Conservation (phyloP, 805 yeast species). For the Saccharomycopsis sp. region DNA sequence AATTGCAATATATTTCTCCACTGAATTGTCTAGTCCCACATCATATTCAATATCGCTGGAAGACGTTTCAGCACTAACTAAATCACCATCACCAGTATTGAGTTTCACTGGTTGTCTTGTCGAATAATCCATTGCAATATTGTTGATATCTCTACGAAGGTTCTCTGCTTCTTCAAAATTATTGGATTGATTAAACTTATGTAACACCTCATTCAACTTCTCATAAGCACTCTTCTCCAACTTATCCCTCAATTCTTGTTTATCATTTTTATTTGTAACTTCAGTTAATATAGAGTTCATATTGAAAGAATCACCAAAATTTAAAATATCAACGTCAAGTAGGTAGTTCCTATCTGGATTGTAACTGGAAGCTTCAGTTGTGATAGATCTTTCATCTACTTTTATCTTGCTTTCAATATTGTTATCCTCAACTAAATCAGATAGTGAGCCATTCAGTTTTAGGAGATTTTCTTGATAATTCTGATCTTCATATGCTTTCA, state of each 20-base stretch:
- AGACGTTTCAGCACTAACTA: background rate
- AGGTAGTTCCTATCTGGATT: constrained; percentile 3
- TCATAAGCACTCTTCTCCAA: constrained; percentile 8
- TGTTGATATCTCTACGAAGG: constrained; percentile 6
- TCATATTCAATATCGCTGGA: background rate
- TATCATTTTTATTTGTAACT: background rate
- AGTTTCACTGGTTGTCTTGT: background rate
- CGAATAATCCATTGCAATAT: background rate
- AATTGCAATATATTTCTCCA: background rate
- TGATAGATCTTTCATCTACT: background rate
- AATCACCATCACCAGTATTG: too few species aligned
- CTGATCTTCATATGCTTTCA: background rate
- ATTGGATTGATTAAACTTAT: background rate
- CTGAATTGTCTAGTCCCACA: background rate
- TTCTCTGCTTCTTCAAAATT: constrained; percentile 1
- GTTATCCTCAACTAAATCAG: background rate
- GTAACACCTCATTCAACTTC: constrained; percentile 3
- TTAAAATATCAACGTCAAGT: constrained; percentile 15
- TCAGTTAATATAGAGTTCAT: background rate
- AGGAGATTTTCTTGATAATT: background rate
- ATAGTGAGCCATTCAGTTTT: background rate
- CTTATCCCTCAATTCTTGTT: constrained; percentile 3
- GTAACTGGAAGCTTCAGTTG: background rate
- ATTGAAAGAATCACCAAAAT: constrained; percentile 18
- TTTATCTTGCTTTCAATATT: background rate